A percentile compares a stretch with the other conserved stretches of the same genome.
Conservation (phyloP, 805 yeast genomes). For the Kuraishia cidri region DNA sequence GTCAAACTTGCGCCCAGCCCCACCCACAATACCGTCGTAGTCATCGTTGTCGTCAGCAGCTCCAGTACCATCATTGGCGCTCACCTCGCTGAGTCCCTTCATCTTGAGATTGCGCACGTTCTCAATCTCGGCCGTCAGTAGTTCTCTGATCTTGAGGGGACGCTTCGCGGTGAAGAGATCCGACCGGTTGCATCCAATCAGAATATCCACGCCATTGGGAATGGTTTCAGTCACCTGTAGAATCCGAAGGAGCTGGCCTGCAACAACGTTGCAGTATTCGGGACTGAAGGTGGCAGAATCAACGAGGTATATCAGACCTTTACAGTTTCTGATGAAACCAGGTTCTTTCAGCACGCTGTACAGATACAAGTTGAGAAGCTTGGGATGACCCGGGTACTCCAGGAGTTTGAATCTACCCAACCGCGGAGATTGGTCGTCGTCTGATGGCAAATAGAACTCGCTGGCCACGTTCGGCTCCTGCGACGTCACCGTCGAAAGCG, state of each 20-base stretch:
- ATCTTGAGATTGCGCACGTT: constrained; percentile 39
- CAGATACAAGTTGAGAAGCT: constrained; percentile 49
- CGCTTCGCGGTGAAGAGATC: constrained; percentile 84
- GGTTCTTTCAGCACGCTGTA: constrained; percentile 34
- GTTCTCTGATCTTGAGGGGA: constrained; percentile 42
- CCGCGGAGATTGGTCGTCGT: constrained; percentile 16
- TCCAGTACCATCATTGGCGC: constrained; percentile 28
- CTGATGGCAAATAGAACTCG: constrained; percentile 28
- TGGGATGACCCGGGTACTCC: constrained; percentile 87
- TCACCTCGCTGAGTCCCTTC: constrained; percentile 34
- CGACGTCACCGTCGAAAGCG: constrained; percentile 35
- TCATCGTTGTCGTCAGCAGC: constrained; percentile 10
- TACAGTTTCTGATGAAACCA: constrained; percentile 29
- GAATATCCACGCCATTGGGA: constrained; percentile 63
- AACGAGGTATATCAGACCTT: constrained; percentile 69
- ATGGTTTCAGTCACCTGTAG: constrained; percentile 51
- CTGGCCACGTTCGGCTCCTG: constrained; percentile 35
- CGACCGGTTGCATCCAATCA: constrained; percentile 76
- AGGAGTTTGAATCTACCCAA: constrained; percentile 38
- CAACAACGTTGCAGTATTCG: constrained; percentile 39
- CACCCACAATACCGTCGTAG: constrained; percentile 5
- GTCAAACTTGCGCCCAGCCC: constrained; percentile 32
- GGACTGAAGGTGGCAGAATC: constrained; percentile 59
- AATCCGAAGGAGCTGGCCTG: constrained; percentile 49
- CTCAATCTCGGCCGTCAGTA: constrained; percentile 58